Conservation (phyloP, 2,329 filamentous ascomycete genomes). For the Beauveria sp. region DNA sequence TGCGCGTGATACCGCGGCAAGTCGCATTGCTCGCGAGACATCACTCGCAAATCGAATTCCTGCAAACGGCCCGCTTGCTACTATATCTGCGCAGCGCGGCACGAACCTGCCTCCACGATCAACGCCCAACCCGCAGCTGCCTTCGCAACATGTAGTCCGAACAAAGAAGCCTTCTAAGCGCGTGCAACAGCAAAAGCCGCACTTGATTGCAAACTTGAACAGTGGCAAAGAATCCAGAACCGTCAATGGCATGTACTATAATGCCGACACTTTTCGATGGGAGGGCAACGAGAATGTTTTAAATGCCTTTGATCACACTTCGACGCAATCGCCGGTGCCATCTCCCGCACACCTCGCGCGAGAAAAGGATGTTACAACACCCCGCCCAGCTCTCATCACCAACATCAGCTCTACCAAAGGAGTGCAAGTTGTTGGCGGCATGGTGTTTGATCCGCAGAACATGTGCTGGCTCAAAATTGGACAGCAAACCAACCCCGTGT, state of each 20-base stretch:
- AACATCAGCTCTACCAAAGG: conserved; percentile 80
- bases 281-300: conserved; percentile 92
- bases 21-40: conserved; percentile 57
- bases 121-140: conserved; percentile 36
- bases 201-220: conserved; percentile 79
- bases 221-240: conserved; percentile 70
- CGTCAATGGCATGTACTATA: conserved; percentile 94
- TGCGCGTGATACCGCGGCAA: conserved; percentile 58
- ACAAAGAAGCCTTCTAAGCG: conserved; percentile 51
- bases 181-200: conserved; percentile 66
- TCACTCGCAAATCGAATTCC: conserved; percentile 52
- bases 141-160: conserved; percentile 33
- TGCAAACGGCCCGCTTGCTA: conserved; percentile 44
- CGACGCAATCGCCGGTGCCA: conserved; percentile 38
- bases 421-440: conserved; percentile 90
- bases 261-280: conserved; percentile 79
- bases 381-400: conserved; percentile 75
- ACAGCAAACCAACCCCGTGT: conserved; percentile 36
- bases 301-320: conserved; percentile 63
- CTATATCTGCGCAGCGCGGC: conserved; percentile 48
- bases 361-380: conserved; percentile 52
- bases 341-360: conserved; percentile 35
- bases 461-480: conserved; percentile 95
- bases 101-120: conserved; percentile 44
- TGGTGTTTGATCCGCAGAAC: conserved; percentile 94